These are phyloP conservation scores for Allomyces arbusculus DNA, from an alignment of 192 early-diverging fungal genomes.

Conservation along the genomic window DNA sequence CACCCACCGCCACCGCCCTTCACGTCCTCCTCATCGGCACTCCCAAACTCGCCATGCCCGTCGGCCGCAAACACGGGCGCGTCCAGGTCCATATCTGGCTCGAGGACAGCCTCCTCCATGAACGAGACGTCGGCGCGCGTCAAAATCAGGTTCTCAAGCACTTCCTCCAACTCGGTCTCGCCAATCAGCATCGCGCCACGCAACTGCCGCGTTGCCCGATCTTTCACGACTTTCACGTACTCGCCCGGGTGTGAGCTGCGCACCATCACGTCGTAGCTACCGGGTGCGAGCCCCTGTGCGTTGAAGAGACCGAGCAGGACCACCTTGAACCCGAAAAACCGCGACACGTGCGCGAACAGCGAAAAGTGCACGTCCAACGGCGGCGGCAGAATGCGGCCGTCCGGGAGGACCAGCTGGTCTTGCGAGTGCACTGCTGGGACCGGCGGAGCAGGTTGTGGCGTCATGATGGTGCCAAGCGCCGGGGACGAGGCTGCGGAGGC, in stretches of 20 bases:
- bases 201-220: neutral
- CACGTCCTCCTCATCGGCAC: too few relatives aligned
- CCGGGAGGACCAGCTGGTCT: too few relatives aligned
- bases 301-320: neutral
- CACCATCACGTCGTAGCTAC: neutral
- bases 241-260: neutral
- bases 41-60: too few relatives aligned
- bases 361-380: neutral
- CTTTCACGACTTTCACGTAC: neutral
- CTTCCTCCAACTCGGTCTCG: neutral
- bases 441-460: too few relatives aligned
- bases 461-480: too few relatives aligned
- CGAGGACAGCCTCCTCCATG: neutral
- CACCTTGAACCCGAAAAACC: neutral
- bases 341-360: neutral
- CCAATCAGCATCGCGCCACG: neutral
- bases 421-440: too few relatives aligned
- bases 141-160: neutral
- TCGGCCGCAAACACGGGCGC: too few relatives aligned
- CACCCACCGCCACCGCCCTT: too few relatives aligned
- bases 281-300: neutral
- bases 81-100: neutral
- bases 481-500: too few relatives aligned
- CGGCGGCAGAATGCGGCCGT: neutral
- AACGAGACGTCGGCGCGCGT: neutral